Conservation (phyloP, 305 asterid species). For the Nicotiana rustica region DNA sequence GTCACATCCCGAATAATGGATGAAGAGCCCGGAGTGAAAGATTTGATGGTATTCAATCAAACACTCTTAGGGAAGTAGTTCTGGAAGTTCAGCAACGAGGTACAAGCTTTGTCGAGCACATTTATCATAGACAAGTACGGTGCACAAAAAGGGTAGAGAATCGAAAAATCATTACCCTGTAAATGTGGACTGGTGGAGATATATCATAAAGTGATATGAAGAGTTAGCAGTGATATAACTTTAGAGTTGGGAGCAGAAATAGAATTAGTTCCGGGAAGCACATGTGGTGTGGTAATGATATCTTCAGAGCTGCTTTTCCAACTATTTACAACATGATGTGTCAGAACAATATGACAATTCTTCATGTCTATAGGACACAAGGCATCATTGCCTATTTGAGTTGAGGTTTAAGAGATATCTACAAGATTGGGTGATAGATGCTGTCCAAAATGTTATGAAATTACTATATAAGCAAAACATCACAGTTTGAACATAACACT, state of each 20-base stretch:
- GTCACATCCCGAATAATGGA: background rate
- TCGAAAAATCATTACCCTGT: background rate
- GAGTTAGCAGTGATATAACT: background rate
- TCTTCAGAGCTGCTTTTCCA: conserved; percentile 22
- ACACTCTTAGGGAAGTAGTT: background rate
- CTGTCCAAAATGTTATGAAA: background rate
- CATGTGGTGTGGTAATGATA: background rate
- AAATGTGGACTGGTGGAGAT: background rate
- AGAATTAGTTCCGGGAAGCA: background rate
- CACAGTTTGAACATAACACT: background rate
- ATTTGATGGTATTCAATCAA: background rate
- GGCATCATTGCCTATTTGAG: background rate
- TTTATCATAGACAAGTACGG: background rate
- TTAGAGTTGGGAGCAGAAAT: background rate
- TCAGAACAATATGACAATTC: background rate
- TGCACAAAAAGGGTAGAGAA: background rate
- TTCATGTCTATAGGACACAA: background rate
- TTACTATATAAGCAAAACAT: conserved; percentile 1
- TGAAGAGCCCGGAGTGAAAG: background rate
- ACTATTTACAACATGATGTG: background rate
- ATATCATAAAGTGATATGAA: background rate
- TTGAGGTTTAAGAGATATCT: conserved; percentile 23
- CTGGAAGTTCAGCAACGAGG: background rate
- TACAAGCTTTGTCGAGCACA: background rate
- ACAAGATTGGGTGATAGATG: background rate